Evolutionary conservation across 2,329 filamentous ascomycete species (phyloP), one percentile per base, ranked within the genome.

Genomic region (Endothia cerciana): DNA sequence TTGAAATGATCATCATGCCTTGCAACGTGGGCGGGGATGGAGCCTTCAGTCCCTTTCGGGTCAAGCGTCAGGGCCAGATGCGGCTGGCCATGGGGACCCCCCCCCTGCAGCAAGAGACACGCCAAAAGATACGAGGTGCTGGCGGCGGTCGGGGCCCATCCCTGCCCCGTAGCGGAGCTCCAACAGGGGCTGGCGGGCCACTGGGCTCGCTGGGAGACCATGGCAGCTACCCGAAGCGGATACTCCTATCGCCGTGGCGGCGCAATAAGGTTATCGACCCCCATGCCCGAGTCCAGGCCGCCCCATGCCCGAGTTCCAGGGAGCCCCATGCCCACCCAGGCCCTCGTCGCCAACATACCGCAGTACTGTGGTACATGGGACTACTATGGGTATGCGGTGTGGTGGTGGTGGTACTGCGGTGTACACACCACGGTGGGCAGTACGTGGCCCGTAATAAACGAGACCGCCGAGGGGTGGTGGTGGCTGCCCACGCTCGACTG

Each of bases 251-350:
- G 62, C 59, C 60, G 56, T 36, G 33, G 25, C 45, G 59, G 36
- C 55, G 55, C 63, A 65, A 63, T 65, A 68, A 68, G 66, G 66
- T 68, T 68, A 60, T 65, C 38, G 47, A 22, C 17, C 6, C 45
- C 62, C 36, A 33, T 61, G 43, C 45, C 33, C 36, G 30, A 28
- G 25, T 36, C 33, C 33, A 36, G 6, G n/a, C n/a, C n/a, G n/a
- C n/a, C n/a, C n/a, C n/a, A n/a, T n/a, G n/a, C n/a, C n/a, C n/a
- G n/a, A n/a, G n/a, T n/a, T n/a, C n/a, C n/a, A n/a, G n/a, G n/a
- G n/a, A n/a, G n/a, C n/a, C 43, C 43, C 41, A 47, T 25, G 41
- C 43, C 8, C 45, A 25, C 41, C n/a, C n/a, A n/a, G n/a, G n/a
- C n/a, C n/a, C n/a, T n/a, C n/a, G n/a, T n/a, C n/a, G n/a, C n/a